Base-by-base conservation (phyloP, 2,329 filamentous ascomycete species). In the Hypocreales sp. region DNA sequence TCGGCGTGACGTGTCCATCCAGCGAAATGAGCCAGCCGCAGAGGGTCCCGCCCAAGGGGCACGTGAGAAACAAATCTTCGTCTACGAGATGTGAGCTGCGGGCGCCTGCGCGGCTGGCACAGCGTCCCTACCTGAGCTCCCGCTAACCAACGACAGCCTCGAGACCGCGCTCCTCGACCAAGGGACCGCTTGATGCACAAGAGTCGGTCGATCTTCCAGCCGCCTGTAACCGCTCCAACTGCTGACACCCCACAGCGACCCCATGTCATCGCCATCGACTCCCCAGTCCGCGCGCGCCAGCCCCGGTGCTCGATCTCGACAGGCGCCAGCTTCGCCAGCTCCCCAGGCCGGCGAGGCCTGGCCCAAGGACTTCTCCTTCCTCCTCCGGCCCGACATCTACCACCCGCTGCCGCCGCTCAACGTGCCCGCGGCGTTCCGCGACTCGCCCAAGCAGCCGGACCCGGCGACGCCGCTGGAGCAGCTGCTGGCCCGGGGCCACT, bases 311-410 rank as follows among this genome's bases (percentile, higher is more conserved):
- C 48, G 45, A 10, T 19, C 20, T 16, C 21, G 16, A n/a, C n/a
- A n/a, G n/a, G n/a, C n/a, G n/a, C n/a, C n/a, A n/a, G n/a, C n/a
- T n/a, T n/a, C n/a, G n/a, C n/a, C n/a, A n/a, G n/a, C n/a, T n/a
- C n/a, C n/a, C n/a, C n/a, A n/a, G n/a, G n/a, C n/a, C 12, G 21
- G 26, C 26, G 47, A 53, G 22, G 26, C 33, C 2, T 40, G 40
- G 4, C 39, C 45, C 24, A 79, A 80, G 42, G 78, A 92, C 55
- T 79, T 93, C 39, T 72, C 75, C 12, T 87, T 79, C 48, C 72
- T 94, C 24, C 67, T 90, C 8, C 71, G 76, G 13, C 75, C 81
- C 4, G 72, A 82, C 36, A 77, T 86, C 30, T 94, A 87, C 57
- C 86, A 93, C 46, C 72, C 78, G 2, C 61, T 94, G 15, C 74